Evolutionary conservation across 2,329 filamentous ascomycete genomes (phyloP), one percentile per base, ranked within the genome.

Genomic region (Diaporthe sp.): DNA sequence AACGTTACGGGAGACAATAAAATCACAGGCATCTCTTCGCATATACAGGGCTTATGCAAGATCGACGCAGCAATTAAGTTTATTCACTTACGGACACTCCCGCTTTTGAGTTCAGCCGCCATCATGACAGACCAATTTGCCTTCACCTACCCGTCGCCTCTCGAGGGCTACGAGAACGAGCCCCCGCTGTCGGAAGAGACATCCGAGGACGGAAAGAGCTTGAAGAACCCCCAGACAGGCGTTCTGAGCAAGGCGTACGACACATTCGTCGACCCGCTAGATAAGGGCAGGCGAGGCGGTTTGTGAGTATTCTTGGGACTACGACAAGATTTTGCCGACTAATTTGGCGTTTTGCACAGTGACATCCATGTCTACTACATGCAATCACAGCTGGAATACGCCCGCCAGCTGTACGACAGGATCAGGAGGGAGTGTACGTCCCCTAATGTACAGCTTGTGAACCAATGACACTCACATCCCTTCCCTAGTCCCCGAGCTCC

Each of bases 311-410:
- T 25, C 28, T 22, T 22, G 9, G 58, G 15, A 65, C 13, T 4
- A 19, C 6, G 13, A 49, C 12, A 12, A 19, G 15, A 22, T 17
- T 62, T 1, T 51, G 57, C 53, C 53, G 53, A 53, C 28, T 68
- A 28, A 58, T 9, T 6, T 13, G 31, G 39, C 17, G 12, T 12
- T 25, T 28, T n/a, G 19, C 25, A 4, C 72, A 92, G 90, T 78
- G 95, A 98, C 82, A 85, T 97, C 22, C 95, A 98, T 83, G 92
- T 98, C 79, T 98, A 98, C 85, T 94, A 95, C 83, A 90, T 92
- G 78, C 90, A 92, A 80, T 88, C 86, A 60, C 94, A 97, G 81
- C 83, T 84, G 0, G 86, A 90, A 49, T 96, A 93, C 81, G 95
- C 95, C 0, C 88, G 85, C 39, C 92, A 93, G 60, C 87, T 98